Conservation (phyloP, 306 rosid species). For the Prunus mongolica region DNA sequence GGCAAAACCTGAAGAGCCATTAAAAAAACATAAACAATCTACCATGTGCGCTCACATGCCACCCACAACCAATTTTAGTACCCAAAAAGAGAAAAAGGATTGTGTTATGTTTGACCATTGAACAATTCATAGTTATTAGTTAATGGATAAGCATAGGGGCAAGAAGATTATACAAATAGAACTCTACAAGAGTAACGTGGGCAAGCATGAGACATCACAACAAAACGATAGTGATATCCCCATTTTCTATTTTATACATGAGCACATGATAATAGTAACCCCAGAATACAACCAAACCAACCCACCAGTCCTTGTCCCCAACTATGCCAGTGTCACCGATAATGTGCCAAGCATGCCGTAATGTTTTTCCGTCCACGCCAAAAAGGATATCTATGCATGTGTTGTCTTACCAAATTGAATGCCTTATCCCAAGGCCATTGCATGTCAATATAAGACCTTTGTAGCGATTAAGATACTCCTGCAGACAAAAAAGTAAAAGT, state of each 20-base stretch:
- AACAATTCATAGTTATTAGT: neutral
- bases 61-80: neutral
- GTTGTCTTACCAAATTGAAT: slow-evolving; percentile 60
- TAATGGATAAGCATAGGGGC: neutral
- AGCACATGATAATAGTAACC: slow-evolving; percentile 2
- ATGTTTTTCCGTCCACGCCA: neutral
- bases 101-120: neutral
- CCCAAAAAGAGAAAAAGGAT: neutral
- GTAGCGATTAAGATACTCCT: slow-evolving; percentile 94
- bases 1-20: neutral
- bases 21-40: neutral
- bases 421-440: slow-evolving; percentile 92
- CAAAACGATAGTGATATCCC: slow-evolving; percentile 11
- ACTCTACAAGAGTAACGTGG: slow-evolving; percentile 19
- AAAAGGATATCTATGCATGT: slow-evolving; percentile 24
- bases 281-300: slow-evolving; percentile 3
- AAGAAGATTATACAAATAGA: slow-evolving; percentile 16
- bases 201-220: slow-evolving; percentile 9
- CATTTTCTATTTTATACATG: slow-evolving; percentile 12
- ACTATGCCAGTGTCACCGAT: slow-evolving; percentile 20
- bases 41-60: neutral
- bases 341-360: neutral
- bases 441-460: slow-evolving; percentile 98
- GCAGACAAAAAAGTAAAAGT: slow-evolving; percentile 18
- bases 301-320: slow-evolving; percentile 5